Percentiles rank a stretch among this genome's conserved stretches.
Conservation (phyloP, 495 filamentous ascomycete species). For the Talaromyces proteolyticus region DNA sequence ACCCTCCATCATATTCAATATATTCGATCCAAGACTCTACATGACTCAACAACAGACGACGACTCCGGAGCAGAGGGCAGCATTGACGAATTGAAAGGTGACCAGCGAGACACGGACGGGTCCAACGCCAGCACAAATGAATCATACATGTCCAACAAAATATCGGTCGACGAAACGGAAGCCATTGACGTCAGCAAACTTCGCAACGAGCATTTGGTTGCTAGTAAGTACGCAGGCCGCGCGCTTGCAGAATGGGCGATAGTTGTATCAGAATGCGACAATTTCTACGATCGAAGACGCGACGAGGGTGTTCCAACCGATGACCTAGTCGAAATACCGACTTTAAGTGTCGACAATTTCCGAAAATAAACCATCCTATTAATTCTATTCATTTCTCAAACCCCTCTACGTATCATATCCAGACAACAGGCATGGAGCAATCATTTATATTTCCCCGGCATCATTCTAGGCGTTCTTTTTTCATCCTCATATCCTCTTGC, state of each 20-base stretch:
- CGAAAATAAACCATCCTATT: constrained; percentile 35
- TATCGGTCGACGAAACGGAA: constrained; percentile 6
- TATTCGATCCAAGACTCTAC: constrained; percentile 19
- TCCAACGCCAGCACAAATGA: constrained; percentile 3
- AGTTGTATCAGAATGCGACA: constrained; percentile 82
- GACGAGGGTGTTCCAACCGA: constrained; percentile 77
- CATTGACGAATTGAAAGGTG: constrained; percentile 3
- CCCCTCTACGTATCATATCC: neutral
- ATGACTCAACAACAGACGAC: constrained; percentile 21
- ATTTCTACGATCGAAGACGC: constrained; percentile 81
- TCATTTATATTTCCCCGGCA: too few species aligned
- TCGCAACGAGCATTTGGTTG: constrained; percentile 21
- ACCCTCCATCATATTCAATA: constrained; percentile 46
- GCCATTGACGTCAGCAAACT: neutral
- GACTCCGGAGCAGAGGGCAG: constrained; percentile 12
- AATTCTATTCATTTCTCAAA: neutral
- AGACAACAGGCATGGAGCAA: too few species aligned
- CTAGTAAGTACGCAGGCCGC: constrained; percentile 73
- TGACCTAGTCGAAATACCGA: constrained; percentile 79
- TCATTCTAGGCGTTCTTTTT: too few species aligned
- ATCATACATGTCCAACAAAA: constrained; percentile 5
- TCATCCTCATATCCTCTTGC: too few species aligned
- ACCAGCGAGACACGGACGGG: neutral
- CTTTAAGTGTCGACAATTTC: constrained; percentile 79
- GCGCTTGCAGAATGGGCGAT: constrained; percentile 89